Evolutionary conservation across 1,284 basidiomycete genomes (phyloP).

Genomic region (Agroathelia rolfsii): DNA sequence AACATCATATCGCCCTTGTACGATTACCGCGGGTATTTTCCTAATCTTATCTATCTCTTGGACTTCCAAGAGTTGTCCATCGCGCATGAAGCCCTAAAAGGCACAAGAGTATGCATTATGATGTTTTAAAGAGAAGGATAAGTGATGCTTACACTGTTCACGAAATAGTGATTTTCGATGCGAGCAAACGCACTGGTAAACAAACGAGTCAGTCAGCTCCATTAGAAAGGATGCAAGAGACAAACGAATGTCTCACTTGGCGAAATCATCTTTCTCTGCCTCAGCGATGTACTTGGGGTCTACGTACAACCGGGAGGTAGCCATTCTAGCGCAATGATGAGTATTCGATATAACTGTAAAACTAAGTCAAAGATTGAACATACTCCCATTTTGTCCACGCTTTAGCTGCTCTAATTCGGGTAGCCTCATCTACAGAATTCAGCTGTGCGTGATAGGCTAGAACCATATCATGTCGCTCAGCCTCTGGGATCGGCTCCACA

Average conservation of each 20-base stretch:
- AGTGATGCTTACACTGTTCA: slow-evolving; percentile 47
- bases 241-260: slow-evolving; percentile 44
- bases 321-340: slow-evolving; percentile 45
- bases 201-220: slow-evolving; percentile 2
- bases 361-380: slow-evolving; percentile 19
- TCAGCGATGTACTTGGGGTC: slow-evolving; percentile 63
- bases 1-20: slow-evolving; percentile 84
- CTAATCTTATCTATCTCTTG: slow-evolving; percentile 89
- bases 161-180: slow-evolving; percentile 91
- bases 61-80: slow-evolving; percentile 79
- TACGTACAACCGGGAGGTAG: slow-evolving; percentile 64
- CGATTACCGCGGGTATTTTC: slow-evolving; percentile 74
- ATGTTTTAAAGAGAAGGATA: slow-evolving; percentile 2
- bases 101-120: neutral
- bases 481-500: slow-evolving; percentile 70
- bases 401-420: slow-evolving; percentile 64
- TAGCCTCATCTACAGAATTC: slow-evolving; percentile 64
- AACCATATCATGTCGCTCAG: slow-evolving; percentile 73
- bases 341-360: slow-evolving; percentile 3
- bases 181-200: slow-evolving; percentile 68
- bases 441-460: slow-evolving; percentile 79
- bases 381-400: slow-evolving; percentile 90
- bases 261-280: slow-evolving; percentile 66
- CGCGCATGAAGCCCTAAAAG: slow-evolving; percentile 73
- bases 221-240: slow-evolving; percentile 7